Evolutionary conservation across 2,329 filamentous ascomycete species (phyloP).

Genomic region (Aspergillus thermomutatus): DNA sequence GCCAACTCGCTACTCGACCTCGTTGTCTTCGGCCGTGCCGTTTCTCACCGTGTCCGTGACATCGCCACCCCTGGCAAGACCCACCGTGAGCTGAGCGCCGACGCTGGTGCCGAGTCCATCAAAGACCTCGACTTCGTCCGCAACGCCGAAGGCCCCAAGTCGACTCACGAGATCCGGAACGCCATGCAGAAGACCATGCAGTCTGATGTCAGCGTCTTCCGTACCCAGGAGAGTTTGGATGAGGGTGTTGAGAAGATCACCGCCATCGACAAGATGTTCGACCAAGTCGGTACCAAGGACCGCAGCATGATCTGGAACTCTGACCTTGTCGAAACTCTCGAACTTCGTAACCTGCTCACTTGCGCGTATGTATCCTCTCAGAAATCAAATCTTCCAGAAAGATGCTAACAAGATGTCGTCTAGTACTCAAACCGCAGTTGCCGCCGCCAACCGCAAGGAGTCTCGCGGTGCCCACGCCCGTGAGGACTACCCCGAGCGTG

Average conservation of each 20-base stretch:
- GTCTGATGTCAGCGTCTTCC: constrained; percentile 93
- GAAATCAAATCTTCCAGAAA: constrained; percentile 5
- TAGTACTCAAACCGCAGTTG: constrained; percentile 83
- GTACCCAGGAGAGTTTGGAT: constrained; percentile 87
- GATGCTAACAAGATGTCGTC: constrained; percentile 8
- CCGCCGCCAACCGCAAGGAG: constrained; percentile 92
- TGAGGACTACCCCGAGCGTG: constrained; percentile 93
- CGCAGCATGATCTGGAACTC: constrained; percentile 99
- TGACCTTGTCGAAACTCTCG: constrained; percentile 91
- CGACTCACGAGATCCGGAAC: constrained; percentile 80
- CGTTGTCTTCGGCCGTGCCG: constrained; percentile 95
- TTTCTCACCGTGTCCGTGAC: constrained; percentile 94
- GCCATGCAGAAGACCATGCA: constrained; percentile 99
- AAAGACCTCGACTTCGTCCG: constrained; percentile 80
- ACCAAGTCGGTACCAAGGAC: constrained; percentile 90
- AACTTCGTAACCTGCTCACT: constrained; percentile 90
- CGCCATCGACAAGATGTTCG: constrained; percentile 76
- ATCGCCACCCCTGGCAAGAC: constrained; percentile 81
- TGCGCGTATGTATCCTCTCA: constrained; percentile 70
- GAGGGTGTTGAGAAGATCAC: constrained; percentile 87
- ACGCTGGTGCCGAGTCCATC: constrained; percentile 86
- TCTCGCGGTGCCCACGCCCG: constrained; percentile 95
- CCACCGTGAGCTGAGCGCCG: constrained; percentile 74
- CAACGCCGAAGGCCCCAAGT: constrained; percentile 78
- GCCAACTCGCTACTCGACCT: constrained; percentile 98